A percentile compares a stretch with the other conserved stretches of the same genome.
Evolutionary conservation across 176 grass and related monocot genomes (phyloP).

Genomic region (Avena atlantica): DNA sequence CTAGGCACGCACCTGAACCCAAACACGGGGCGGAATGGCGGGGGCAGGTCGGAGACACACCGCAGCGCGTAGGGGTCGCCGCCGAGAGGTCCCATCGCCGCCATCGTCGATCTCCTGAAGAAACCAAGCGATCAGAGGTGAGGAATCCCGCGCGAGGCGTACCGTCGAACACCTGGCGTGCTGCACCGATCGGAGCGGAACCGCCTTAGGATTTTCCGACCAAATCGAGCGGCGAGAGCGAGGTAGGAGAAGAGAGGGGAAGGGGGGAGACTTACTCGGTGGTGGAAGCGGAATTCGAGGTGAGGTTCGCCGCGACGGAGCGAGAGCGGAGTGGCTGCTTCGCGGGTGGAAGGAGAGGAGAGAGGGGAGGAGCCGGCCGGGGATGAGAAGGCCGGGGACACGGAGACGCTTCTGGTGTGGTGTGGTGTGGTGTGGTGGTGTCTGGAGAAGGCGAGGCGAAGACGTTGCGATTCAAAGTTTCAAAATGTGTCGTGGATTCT

Average conservation of each 20-base stretch:
- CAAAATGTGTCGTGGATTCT: conserved; percentile 22
- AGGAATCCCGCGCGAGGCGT: not conserved
- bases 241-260: not conserved
- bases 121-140: not conserved
- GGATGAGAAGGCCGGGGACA: not conserved
- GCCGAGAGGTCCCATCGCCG: conserved; percentile 58
- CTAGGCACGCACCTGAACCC: conserved; percentile 70
- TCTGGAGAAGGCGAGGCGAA: not conserved
- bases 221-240: not conserved
- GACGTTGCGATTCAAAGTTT: conserved; percentile 44
- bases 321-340: conserved; percentile 22
- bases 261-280: not conserved
- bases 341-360: not conserved
- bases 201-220: not conserved
- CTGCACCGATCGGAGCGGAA: not conserved
- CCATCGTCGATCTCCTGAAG: conserved; percentile 33
- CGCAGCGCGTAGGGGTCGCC: conserved; percentile 71
- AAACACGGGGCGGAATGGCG: conserved; percentile 68
- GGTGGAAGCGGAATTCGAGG: not conserved
- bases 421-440: conserved; percentile 7
- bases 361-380: not conserved
- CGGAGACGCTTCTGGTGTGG: not conserved
- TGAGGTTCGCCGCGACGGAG: not conserved
- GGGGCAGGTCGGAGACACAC: conserved; percentile 71
- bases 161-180: conserved; percentile 39